Percentiles rank a stretch among this genome's conserved stretches.
Evolutionary conservation across 2,329 filamentous ascomycete species (phyloP).

Genomic region (Thyridium curvatum): DNA sequence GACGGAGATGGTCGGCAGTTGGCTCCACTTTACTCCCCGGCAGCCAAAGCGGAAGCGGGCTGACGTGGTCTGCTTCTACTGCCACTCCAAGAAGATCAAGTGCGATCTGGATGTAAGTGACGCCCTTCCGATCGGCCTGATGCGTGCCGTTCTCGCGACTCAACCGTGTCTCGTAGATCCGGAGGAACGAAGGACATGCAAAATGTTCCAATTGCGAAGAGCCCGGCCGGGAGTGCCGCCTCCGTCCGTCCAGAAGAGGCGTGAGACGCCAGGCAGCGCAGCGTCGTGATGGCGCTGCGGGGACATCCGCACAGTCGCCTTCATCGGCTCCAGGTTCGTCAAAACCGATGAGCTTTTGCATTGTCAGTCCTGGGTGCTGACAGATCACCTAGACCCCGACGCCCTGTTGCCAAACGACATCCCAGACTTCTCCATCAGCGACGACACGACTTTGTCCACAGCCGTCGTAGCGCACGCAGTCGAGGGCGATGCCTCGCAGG

Average conservation of each 20-base stretch:
- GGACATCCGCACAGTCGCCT: not conserved
- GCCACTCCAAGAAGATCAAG: slow-evolving; percentile 28
- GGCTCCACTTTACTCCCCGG: slow-evolving; percentile 22
- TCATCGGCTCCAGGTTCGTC: not conserved
- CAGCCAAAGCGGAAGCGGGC: slow-evolving; percentile 25
- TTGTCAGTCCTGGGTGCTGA: too few relatives aligned
- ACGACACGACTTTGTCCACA: too few relatives aligned
- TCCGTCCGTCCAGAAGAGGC: slow-evolving; percentile 17
- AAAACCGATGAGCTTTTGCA: too few relatives aligned
- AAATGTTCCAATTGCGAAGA: slow-evolving; percentile 20
- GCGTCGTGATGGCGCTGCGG: not conserved
- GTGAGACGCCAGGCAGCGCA: slow-evolving; percentile 14
- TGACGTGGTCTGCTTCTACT: slow-evolving; percentile 20
- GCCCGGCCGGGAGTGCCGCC: slow-evolving; percentile 17
- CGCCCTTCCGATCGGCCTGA: too few relatives aligned
- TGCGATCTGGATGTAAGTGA: slow-evolving; percentile 16
- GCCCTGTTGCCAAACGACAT: too few relatives aligned
- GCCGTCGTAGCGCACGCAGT: too few relatives aligned
- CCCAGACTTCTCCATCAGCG: too few relatives aligned
- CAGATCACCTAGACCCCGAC: too few relatives aligned
- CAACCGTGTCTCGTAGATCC: slow-evolving; percentile 11
- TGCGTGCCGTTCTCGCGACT: not conserved
- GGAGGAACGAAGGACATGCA: slow-evolving; percentile 12
- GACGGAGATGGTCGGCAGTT: slow-evolving; percentile 21
- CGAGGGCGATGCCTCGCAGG: too few relatives aligned